These are phyloP conservation scores for Triticum timopheevii DNA, from an alignment of 176 grass and related monocot species.

Conservation along the genomic window DNA sequence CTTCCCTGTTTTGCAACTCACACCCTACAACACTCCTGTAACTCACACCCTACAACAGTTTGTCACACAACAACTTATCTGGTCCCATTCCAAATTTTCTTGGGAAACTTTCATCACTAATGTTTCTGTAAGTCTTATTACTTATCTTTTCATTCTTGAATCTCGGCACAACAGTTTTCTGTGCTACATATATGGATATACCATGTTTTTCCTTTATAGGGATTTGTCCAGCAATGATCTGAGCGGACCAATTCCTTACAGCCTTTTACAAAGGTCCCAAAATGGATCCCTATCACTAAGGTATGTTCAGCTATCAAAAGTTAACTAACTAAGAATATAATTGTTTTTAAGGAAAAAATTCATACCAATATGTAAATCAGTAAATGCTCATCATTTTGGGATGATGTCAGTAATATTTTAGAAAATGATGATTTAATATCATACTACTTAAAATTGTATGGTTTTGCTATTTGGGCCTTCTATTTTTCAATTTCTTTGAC, in stretches of 20 bases:
- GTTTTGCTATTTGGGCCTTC: background rate
- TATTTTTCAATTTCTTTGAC: background rate
- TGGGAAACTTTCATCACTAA: conserved; percentile 45
- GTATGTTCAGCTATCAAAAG: conserved; percentile 25
- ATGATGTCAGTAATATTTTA: background rate
- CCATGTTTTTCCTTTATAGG: conserved; percentile 28
- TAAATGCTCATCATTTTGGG: background rate
- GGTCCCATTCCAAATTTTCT: conserved; percentile 57
- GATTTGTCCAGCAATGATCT: conserved; percentile 61
- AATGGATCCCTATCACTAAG: conserved; percentile 47
- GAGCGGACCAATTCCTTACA: conserved; percentile 46
- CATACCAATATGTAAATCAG: background rate
- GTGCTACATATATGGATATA: background rate
- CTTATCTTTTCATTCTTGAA: background rate
- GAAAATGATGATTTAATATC: background rate
- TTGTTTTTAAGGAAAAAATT: background rate
- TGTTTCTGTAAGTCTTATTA: conserved; percentile 55
- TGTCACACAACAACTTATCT: conserved; percentile 66
- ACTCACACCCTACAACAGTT: too few species aligned
- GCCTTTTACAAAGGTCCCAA: conserved; percentile 48
- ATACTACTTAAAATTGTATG: background rate
- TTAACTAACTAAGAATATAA: background rate
- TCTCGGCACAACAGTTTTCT: background rate
- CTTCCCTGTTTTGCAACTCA: too few species aligned
- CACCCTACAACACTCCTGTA: too few species aligned